Conservation (phyloP, 2,329 filamentous ascomycete genomes). For the Penicillium sp. region DNA sequence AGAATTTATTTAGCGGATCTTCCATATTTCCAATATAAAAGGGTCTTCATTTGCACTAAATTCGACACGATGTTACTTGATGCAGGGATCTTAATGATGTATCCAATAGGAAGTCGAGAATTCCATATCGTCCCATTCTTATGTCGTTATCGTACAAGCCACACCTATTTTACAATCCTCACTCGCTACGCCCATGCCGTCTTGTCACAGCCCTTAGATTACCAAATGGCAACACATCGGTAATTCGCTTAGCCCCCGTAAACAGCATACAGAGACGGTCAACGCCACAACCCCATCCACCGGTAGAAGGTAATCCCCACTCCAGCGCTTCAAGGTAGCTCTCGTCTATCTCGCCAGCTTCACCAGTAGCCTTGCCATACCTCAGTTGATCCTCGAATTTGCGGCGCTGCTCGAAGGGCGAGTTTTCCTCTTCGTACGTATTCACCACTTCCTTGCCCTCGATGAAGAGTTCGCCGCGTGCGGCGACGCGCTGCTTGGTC, state of each 20-base stretch:
- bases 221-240: constrained; percentile 81
- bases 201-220: constrained; percentile 54
- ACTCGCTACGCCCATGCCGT: constrained; percentile 8
- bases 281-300: constrained; percentile 90
- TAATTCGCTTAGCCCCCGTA: constrained; percentile 66
- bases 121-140: background rate
- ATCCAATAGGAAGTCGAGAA: constrained; percentile 1
- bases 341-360: constrained; percentile 56
- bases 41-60: background rate
- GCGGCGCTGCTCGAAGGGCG: constrained; percentile 70
- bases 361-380: constrained; percentile 42
- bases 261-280: constrained; percentile 90
- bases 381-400: constrained; percentile 63
- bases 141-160: constrained; percentile 4
- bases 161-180: background rate
- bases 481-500: constrained; percentile 64
- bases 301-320: constrained; percentile 86
- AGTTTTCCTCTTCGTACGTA: constrained; percentile 97
- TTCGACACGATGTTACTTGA: background rate
- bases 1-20: background rate
- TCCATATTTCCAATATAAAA: background rate
- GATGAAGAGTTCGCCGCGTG: constrained; percentile 78
- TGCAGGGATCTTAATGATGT: background rate
- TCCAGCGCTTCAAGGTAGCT: constrained; percentile 76
- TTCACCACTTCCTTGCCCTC: constrained; percentile 76